phyloP scores from a whole-genome alignment of 2,329 filamentous ascomycete genomes.

The Trichoderma afroharzianum region DNA sequence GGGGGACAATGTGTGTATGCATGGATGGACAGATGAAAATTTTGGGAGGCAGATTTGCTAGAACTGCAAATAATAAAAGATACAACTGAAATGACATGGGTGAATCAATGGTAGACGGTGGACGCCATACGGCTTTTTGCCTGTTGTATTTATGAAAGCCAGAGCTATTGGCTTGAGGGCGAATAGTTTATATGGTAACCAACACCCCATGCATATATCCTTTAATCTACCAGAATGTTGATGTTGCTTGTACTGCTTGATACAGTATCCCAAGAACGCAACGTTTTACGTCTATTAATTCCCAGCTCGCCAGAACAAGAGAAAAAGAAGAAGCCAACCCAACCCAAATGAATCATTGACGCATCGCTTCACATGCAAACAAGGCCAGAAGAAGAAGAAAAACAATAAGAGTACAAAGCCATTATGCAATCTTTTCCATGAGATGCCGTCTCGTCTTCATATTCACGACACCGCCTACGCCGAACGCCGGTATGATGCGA shows the following conservation, averaged over 20 bases:
- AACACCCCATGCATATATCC: not conserved
- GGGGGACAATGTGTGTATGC: not conserved
- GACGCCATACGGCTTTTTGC: not conserved
- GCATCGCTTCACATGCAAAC: not conserved
- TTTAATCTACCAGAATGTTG: not conserved
- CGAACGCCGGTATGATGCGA: conserved; percentile 84
- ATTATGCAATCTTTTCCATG: conserved; percentile 57
- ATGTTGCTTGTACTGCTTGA: not conserved
- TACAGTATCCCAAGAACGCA: not conserved
- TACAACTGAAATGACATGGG: not conserved
- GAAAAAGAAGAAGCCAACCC: not conserved
- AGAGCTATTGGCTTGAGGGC: not conserved
- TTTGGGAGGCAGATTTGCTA: not conserved
- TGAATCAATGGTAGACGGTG: not conserved
- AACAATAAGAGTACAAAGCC: not conserved
- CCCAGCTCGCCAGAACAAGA: not conserved
- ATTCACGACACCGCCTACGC: conserved; percentile 84
- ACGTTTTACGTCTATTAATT: not conserved
- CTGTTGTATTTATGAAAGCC: not conserved
- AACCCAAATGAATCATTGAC: not conserved
- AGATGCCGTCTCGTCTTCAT: conserved; percentile 62
- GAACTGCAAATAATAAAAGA: not conserved
- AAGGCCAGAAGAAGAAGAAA: not conserved
- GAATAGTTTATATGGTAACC: not conserved
- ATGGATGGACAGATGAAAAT: not conserved